A percentile compares a stretch with the other conserved stretches of the same genome.
Evolutionary conservation across 805 yeast species (phyloP).

Genomic region (Zygosaccharomyces kombuchaensis): DNA sequence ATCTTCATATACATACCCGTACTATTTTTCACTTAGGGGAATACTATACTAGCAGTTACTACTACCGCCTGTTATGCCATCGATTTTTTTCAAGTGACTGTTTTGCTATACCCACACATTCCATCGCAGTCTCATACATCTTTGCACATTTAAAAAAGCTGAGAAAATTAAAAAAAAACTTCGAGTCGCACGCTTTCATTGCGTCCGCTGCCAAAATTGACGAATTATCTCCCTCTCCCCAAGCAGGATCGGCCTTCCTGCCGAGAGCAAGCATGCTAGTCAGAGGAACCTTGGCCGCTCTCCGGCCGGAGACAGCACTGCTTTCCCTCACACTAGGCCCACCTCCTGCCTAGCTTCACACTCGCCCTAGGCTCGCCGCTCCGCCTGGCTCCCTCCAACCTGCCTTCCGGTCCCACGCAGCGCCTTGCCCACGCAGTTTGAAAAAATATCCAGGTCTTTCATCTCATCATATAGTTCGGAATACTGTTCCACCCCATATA

Average conservation of each 20-base stretch:
- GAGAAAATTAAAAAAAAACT: no score
- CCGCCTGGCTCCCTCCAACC: neutral
- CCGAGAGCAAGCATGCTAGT: neutral
- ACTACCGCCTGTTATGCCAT: neutral
- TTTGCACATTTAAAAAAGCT: neutral
- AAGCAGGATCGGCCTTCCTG: neutral
- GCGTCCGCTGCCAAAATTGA: no score
- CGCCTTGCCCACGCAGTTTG: constrained; percentile 4
- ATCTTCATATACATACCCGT: no score
- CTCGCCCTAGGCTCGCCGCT: no score
- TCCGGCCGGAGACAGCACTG: neutral
- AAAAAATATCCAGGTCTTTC: constrained; percentile 3
- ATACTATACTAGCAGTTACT: neutral
- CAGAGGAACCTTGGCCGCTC: neutral
- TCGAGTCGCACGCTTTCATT: no score
- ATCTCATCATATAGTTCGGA: constrained; percentile 3
- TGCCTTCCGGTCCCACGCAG: neutral
- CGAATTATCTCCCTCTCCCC: neutral
- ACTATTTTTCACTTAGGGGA: neutral
- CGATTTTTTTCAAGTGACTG: constrained; percentile 1
- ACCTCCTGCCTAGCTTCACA: no score
- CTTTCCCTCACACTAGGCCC: neutral
- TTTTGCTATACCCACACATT: neutral
- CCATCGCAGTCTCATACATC: neutral
- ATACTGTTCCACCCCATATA: neutral